Evolutionary conservation across 768 basidiomycete genomes (phyloP), one percentile per base, ranked within the genome.

Genomic region (Lactarius evosmus): DNA sequence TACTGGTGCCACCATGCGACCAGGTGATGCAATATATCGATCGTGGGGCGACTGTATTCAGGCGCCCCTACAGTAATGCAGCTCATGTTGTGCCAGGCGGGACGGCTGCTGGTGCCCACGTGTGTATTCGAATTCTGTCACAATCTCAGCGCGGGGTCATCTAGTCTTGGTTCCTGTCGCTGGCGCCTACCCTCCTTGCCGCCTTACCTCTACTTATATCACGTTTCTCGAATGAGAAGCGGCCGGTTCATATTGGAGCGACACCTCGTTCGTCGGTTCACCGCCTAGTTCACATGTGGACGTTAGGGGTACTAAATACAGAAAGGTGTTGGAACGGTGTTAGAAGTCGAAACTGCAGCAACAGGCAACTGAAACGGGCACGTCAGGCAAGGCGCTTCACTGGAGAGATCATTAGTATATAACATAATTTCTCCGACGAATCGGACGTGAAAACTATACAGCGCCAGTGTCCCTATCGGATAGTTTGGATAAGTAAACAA

Each of bases 401-500:
- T 25, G 1, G 11, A 41, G 36, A 38, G 44, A 44, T 22, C n/a
- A 22, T 22, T 14, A 49, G 12, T 11, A 46, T 0, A 49, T 46
- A 46, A 25, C 44, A 46, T 49, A 49, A 49, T 49, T 25, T 25
- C 12, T 49, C 46, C 46, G 46, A 49, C 25, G 22, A 49, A 49
- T 49, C 46, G 46, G 46, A 49, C 25, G 46, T 49, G 25, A 49
- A 16, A 49, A 36, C 46, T 41, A 27, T 34, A 54, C 4, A 61
- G n/a, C 33, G n/a, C 52, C 22, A 17, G 32, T 61, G 32, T 53
- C 34, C 50, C 29, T 22, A 9, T 27, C 36, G 29, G 32, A 64
- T 49, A 33, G 9, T 34, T 33, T 55, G 30, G 14, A 49, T 52
- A 58, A 52, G 62, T 58, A 58, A 63, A 55, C 40, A 25, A 53